Evolutionary conservation across 2,329 filamentous ascomycete species (phyloP).

Genomic region (Apiospora koreana): DNA sequence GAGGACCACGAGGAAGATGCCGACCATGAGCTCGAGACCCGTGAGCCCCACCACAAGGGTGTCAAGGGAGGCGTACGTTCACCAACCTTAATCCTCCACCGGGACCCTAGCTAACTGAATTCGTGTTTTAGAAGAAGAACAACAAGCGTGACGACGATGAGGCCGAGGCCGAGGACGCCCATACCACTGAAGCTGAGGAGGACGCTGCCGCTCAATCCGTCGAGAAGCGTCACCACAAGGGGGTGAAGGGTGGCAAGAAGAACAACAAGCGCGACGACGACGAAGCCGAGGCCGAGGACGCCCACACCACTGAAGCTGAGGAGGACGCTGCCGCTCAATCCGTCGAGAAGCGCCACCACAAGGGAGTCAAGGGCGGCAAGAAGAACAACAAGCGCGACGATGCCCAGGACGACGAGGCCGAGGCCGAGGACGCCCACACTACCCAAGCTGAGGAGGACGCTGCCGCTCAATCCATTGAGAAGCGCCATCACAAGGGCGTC

Average conservation of each 20-base stretch:
- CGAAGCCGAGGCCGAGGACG: background rate
- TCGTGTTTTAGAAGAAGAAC: slow-evolving; percentile 8
- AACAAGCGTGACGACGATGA: slow-evolving; percentile 14
- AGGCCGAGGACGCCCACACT: background rate
- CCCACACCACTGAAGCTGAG: background rate
- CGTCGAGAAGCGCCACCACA: slow-evolving; percentile 9
- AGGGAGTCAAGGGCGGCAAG: background rate
- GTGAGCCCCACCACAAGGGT: slow-evolving; percentile 13
- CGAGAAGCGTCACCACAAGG: slow-evolving; percentile 5
- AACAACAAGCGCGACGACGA: slow-evolving; percentile 14
- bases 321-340: slow-evolving; percentile 6
- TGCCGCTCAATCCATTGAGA: background rate
- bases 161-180: background rate
- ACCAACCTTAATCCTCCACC: too few species aligned
- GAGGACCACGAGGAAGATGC: background rate
- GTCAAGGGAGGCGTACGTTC: background rate
- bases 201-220: background rate
- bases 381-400: slow-evolving; percentile 1
- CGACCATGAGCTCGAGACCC: slow-evolving; percentile 15
- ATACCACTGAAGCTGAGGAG: background rate
- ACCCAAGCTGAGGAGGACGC: slow-evolving; percentile 15
- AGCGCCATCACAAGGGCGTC: slow-evolving; percentile 10
- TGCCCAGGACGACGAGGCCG: slow-evolving; percentile 1
- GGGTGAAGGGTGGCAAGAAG: slow-evolving; percentile 11
- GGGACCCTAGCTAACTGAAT: too few species aligned